These are phyloP conservation scores for Hordeum pubiflorum DNA, from an alignment of 202 grass and related monocot genomes.

Conservation along the genomic window DNA sequence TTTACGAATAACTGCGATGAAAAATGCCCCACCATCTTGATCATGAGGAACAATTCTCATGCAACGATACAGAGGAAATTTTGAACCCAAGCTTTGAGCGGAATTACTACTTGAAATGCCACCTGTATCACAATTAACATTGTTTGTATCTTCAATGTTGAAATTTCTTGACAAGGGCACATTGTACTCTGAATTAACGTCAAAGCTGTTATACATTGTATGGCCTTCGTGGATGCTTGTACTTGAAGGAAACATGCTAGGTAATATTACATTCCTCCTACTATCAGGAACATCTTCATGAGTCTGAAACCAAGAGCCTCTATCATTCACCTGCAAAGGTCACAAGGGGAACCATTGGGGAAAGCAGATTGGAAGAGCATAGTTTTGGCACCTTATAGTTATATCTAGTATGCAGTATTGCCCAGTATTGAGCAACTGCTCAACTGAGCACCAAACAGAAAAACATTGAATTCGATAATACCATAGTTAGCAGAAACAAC, in stretches of 20 bases:
- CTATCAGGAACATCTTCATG: conserved; percentile 57
- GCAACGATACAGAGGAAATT: conserved; percentile 57
- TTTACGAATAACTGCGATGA: conserved; percentile 88
- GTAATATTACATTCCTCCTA: conserved; percentile 60
- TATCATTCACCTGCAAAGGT: conserved; percentile 62
- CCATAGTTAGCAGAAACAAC: background rate
- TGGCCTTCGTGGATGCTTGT: conserved; percentile 29
- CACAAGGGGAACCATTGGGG: conserved; percentile 8
- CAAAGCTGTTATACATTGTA: background rate
- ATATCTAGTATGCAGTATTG: background rate
- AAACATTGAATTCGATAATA: background rate
- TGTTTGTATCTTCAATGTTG: background rate
- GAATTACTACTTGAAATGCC: conserved; percentile 20
- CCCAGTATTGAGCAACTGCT: background rate
- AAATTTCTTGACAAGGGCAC: conserved; percentile 17
- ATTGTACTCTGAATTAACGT: background rate
- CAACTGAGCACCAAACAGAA: background rate
- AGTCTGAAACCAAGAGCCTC: conserved; percentile 56
- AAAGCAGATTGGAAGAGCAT: conserved; percentile 12
- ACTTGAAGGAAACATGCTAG: conserved; percentile 88
- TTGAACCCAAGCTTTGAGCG: conserved; percentile 31
- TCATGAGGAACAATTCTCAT: conserved; percentile 97
- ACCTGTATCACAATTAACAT: conserved; percentile 17
- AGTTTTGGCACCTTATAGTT: background rate
- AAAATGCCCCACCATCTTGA: conserved; percentile 88